These are phyloP conservation scores for Kodamaea neixiangensis DNA, from an alignment of 805 yeast genomes.

Conservation along the genomic window DNA sequence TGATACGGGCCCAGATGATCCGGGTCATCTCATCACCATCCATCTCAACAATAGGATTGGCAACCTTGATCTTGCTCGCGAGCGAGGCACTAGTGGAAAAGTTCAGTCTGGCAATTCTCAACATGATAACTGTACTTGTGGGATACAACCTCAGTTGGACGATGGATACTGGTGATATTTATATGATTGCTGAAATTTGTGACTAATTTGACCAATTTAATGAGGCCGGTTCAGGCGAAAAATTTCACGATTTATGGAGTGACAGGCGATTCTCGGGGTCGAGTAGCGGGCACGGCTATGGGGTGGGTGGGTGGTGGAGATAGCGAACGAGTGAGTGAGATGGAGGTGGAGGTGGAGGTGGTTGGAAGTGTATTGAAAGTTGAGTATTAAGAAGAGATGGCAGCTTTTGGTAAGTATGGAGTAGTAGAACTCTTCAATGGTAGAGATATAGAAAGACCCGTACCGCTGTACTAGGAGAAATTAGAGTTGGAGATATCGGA, in stretches of 20 bases:
- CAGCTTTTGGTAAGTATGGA: too few species aligned
- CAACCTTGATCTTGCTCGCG: conserved; percentile 65
- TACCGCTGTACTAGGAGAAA: too few species aligned
- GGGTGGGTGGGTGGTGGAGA: background rate
- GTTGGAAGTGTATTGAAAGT: background rate
- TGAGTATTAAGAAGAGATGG: too few species aligned
- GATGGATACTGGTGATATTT: background rate
- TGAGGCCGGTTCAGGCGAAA: background rate
- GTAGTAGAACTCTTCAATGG: too few species aligned
- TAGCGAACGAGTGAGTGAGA: background rate
- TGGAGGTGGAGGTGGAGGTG: background rate
- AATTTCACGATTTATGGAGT: background rate
- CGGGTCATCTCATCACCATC: conserved; percentile 98
- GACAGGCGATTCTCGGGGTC: background rate
- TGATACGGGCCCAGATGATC: conserved; percentile 91
- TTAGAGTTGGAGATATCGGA: too few species aligned
- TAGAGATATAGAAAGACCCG: too few species aligned
- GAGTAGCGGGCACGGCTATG: background rate
- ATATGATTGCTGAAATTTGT: background rate
- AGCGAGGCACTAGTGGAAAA: conserved; percentile 6
- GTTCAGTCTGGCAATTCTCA: conserved; percentile 6
- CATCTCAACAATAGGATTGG: conserved; percentile 91
- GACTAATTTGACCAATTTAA: background rate
- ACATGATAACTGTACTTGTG: conserved; percentile 2
- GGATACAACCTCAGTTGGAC: background rate